Base-by-base conservation (phyloP, 768 basidiomycete genomes). In the Boletus reticuloceps region DNA sequence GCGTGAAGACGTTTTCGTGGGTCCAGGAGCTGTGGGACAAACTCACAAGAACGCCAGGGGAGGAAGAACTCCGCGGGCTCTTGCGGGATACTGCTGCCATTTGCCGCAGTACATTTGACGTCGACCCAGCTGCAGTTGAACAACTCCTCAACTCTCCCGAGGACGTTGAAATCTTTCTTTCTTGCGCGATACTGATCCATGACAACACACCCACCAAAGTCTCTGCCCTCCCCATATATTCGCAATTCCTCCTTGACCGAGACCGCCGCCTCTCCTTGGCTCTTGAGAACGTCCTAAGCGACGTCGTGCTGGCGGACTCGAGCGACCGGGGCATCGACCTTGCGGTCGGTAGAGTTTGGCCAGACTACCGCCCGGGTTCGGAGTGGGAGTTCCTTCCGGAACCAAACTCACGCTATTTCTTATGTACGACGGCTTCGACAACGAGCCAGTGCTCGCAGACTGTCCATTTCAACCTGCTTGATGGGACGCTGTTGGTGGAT, bases 401-500 rank as follows among this genome's bases (percentile, higher is more conserved):
- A 5, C 3, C 54, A 2, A 59, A 63, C 31, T 47, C 57, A 1
- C 45, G 54, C 8, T 69, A 69, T 67, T 16, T 70, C 5, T 44
- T 48, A 2, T 54, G 63, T 14, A 42, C 17, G 0, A 70, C 69
- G 0, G 43, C 53, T 8, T 14, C 51, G 3, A 45, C 46, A 5
- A n/a, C 34, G 2, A 55, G 37, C 14, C 53, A 61, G 25, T 10
- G 38, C 37, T 55, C 61, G 22, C 73, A 74, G 44, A 43, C 13
- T n/a, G 66, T 81, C 6, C 68, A 74, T 46, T 64, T 77, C 19
- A 74, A 82, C 51, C 32, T 81, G 2, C 55, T 80, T 1, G 58
- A 61, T 13, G 70, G 68, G 3, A 47, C 56, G 2, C 60, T 71
- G n/a, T 41, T 66, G n/a, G 56, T 67, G 2, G 50, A 72, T 6